Evolutionary conservation across 176 grass and related monocot species (phyloP).

Genomic region (Musa schizocarpa): DNA sequence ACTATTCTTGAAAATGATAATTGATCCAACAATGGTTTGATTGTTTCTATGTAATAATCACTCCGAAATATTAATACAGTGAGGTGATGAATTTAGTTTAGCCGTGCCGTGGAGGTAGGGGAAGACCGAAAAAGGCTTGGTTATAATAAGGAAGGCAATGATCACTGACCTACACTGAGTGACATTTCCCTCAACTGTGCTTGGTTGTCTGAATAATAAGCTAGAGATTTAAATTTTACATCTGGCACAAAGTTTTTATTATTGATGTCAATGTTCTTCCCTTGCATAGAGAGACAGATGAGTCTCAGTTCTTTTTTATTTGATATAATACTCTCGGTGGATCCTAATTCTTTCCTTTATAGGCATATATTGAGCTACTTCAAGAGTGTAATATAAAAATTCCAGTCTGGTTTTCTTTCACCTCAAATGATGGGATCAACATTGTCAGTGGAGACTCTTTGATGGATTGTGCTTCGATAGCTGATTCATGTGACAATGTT

Average conservation of each 20-base stretch:
- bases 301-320: not conserved
- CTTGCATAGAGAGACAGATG: not conserved
- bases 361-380: constrained; percentile 45
- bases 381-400: constrained; percentile 30
- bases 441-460: constrained; percentile 43
- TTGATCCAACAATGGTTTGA: not conserved
- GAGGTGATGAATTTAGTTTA: not conserved
- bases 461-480: constrained; percentile 36
- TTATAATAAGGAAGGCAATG: not conserved
- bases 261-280: not conserved
- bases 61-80: not conserved
- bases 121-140: not conserved
- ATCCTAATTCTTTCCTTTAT: constrained; percentile 9
- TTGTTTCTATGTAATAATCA: not conserved
- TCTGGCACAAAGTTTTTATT: not conserved
- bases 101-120: not conserved
- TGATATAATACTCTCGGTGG: not conserved
- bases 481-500: constrained; percentile 36
- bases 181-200: too few species aligned
- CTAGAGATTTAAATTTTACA: not conserved
- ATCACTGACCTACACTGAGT: too few species aligned
- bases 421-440: constrained; percentile 39
- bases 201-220: too few species aligned
- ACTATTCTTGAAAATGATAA: too few species aligned
- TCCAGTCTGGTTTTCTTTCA: constrained; percentile 47